Base-by-base conservation (phyloP, 129 eudicot genomes). In the Cynara cardunculus region DNA sequence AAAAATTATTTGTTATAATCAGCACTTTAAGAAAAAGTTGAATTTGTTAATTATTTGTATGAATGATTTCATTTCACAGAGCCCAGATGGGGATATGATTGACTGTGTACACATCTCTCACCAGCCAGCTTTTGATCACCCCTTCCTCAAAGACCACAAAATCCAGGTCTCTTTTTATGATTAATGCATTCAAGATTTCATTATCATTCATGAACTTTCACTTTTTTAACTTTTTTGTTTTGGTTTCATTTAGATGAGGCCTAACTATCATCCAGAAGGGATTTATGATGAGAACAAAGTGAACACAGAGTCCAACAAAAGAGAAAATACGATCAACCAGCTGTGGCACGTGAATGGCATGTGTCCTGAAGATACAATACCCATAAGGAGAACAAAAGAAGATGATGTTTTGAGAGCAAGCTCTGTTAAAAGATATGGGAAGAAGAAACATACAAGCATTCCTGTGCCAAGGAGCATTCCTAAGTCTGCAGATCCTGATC, bases 71-170 rank as follows among this genome's bases (percentile, higher is more conserved):
- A 66, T 82, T 77, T 64, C 27, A 28, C 92, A 92, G 97, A 92
- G 97, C 84, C 88, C 94, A 84, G 97, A 92, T 88, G 97, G 97
- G 61, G 98, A 94, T 83, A 80, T 82, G 25, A 94, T 94, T 79
- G 98, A 94, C 72, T 94, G 97, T 74, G 87, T 94, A n/a, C 95
- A 81, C 90, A 91, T 94, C 81, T 82, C 93, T 80, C 90, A 91
- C 7, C 98, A 91, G 79, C 97, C 96, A 46, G 97, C 98, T 72
- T 89, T 94, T 83, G 98, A 94, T 84, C 98, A 94, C 22, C 97
- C 97, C 19, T 94, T 89, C 18, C 97, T 94, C 78, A 94, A 90
- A 87, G 94, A 91, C 82, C 97, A 94, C 88, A 94, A 92, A 81
- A 90, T 94, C 74, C 95, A 94, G 95, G 97, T 91, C 18, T 62